Percentiles rank a stretch among this genome's conserved stretches.
These are phyloP conservation scores for Gynochthodes officinalis DNA, from an alignment of 257 asterid genomes.

Conservation along the genomic window DNA sequence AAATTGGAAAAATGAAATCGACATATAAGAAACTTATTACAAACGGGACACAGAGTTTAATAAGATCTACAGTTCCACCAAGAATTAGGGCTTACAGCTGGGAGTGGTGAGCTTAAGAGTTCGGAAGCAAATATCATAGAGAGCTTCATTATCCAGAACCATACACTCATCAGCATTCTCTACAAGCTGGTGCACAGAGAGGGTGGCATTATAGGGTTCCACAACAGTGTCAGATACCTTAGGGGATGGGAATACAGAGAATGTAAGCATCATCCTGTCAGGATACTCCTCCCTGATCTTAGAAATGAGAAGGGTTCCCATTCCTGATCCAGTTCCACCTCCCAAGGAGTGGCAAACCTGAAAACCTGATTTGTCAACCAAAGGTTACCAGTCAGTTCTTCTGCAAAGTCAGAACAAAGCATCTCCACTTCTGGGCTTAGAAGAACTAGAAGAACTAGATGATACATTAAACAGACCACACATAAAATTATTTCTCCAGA, in stretches of 20 bases:
- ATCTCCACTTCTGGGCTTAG: neutral
- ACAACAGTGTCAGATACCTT: slow-evolving; percentile 81
- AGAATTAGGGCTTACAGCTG: slow-evolving; percentile 47
- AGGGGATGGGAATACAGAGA: slow-evolving; percentile 81
- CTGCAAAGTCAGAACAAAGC: neutral
- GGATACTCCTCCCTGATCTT: slow-evolving; percentile 82
- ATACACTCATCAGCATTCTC: slow-evolving; percentile 82
- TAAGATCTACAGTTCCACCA: neutral
- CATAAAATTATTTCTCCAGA: no score
- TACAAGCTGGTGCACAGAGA: slow-evolving; percentile 77
- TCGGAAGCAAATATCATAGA: slow-evolving; percentile 66
- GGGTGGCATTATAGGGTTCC: slow-evolving; percentile 78
- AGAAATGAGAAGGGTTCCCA: slow-evolving; percentile 79
- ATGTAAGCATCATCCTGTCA: slow-evolving; percentile 81
- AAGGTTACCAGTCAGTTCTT: neutral
- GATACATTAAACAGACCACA: neutral
- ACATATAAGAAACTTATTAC: neutral
- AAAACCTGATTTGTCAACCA: slow-evolving; percentile 41
- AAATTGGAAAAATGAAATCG: neutral
- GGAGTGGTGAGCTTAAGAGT: slow-evolving; percentile 74
- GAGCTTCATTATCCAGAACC: slow-evolving; percentile 78
- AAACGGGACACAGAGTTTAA: neutral
- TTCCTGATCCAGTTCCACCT: slow-evolving; percentile 90
- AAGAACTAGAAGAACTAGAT: no score
- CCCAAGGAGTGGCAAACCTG: slow-evolving; percentile 82